Base-by-base conservation (phyloP, 2,329 filamentous ascomycete species). In the Colletotrichum tofieldiae region DNA sequence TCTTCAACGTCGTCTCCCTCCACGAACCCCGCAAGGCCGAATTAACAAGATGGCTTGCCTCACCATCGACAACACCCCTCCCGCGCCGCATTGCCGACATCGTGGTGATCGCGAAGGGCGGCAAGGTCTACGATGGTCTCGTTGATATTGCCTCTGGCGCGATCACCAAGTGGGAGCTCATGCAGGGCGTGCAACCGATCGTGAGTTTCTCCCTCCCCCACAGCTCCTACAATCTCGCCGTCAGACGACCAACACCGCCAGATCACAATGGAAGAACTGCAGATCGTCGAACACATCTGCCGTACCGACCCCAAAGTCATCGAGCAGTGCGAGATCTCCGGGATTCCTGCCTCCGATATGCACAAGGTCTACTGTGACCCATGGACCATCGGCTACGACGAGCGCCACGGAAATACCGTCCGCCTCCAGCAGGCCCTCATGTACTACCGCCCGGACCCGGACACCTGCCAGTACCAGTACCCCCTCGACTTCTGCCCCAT, bases 331-430 rank as follows among this genome's bases (percentile, higher is more conserved):
- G 89, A 89, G 8, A 89, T 98, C 72, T 89, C 94, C 71, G 95
- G 95, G 1, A 94, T 98, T 72, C 90, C 94, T 16, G 88, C 87
- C 68, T 88, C 93, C 76, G 93, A 97, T 73, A 98, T 98, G 95
- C 86, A 96, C 86, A 98, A 98, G 83, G 94, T 98, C 59, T 98
- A 97, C 85, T 97, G 95, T 82, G 95, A 98, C 80, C 94, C 94
- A 14, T 98, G 95, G 95, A 97, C 95, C 0, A 97, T 98, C 81
- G 95, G 95, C 60, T 97, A 94, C 79, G 95, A 98, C 77, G 94
- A 97, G 84, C 92, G 95, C 55, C 96, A 95, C 77, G 95, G 95
- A 73, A 96, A 85, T 80, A 86, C 86, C 54, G 87, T 94, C 54
- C 91, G 95, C 66, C 89, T 98, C 5, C 95, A 98, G 83, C 95